Base-by-base conservation (phyloP, 1,139 yeast species). In the Pneumocystis sp. region DNA sequence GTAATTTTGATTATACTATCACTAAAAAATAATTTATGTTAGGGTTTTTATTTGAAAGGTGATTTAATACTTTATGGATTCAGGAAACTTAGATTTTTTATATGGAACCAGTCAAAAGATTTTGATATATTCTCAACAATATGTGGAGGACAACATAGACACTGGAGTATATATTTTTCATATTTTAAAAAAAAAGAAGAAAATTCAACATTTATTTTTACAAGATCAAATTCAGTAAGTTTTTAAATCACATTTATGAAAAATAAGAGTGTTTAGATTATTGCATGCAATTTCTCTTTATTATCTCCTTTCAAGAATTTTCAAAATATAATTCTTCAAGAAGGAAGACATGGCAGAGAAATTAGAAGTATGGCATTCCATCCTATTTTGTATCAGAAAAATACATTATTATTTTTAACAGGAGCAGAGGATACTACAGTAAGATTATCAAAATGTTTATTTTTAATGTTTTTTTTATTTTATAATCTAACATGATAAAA, bases 131-230 rank as follows among this genome's bases (percentile, higher is more conserved):
- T 82, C 65, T 82, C 83, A 68, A 89, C 85, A 68, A 75, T 80
- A n/a, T 93, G 97, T 74, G 97, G 97, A 31, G 97, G 97, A 0
- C 83, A 93, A 1, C 97, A 91, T 72, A 79, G 97, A 69, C 82
- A 83, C 68, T 93, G 97, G 96, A 21, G n/a, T 31, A 59, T 59
- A 42, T 69, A 79, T 80, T 61, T 76, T 86, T 35, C 72, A 75
- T 65, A 70, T 73, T 17, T 68, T 71, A 31, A 64, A 70, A 19
- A 68, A 70, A 59, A 68, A 69, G 12, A 68, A 68, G 1, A 77
- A 75, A 64, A 76, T 72, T 70, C 81, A 80, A 70, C 76, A 72
- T 17, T 88, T 84, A 70, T 83, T 86, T 29, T 84, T 85, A 72
- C 83, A 87, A 1, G 68, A 72, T 10, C 67, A 67, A 19, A 68